These are phyloP conservation scores for Keithomyces neogunnii DNA, from an alignment of 2,329 filamentous ascomycete species.

Conservation along the genomic window DNA sequence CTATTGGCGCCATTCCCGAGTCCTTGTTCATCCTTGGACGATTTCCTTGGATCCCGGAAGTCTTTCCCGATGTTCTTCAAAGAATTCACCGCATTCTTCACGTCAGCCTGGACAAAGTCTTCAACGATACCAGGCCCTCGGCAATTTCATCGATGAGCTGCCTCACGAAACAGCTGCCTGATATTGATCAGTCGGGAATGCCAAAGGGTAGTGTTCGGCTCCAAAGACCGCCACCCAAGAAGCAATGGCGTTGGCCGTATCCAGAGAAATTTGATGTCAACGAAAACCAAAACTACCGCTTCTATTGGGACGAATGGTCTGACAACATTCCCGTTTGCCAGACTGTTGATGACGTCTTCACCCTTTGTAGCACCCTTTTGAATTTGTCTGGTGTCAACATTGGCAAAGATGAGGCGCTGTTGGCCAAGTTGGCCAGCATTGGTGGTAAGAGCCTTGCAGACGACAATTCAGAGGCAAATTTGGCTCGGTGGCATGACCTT, in stretches of 20 bases:
- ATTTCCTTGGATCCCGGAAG: slow-evolving; percentile 86
- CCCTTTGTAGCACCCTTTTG: slow-evolving; percentile 73
- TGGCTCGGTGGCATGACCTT: slow-evolving; percentile 73
- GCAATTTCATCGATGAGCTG: slow-evolving; percentile 21
- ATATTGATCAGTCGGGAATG: slow-evolving; percentile 56
- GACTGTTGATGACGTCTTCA: slow-evolving; percentile 81
- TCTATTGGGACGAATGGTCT: slow-evolving; percentile 96
- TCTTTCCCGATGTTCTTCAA: slow-evolving; percentile 71
- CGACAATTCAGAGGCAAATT: slow-evolving; percentile 63
- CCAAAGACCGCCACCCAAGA: slow-evolving; percentile 50
- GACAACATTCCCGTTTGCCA: slow-evolving; percentile 92
- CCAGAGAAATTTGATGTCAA: slow-evolving; percentile 69
- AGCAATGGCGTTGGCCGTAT: slow-evolving; percentile 73
- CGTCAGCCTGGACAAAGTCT: slow-evolving; percentile 71
- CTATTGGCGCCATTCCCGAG: slow-evolving; percentile 88
- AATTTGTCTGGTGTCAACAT: slow-evolving; percentile 85
- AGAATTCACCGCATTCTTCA: slow-evolving; percentile 78
- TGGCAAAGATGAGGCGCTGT: slow-evolving; percentile 68
- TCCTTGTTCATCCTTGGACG: slow-evolving; percentile 85
- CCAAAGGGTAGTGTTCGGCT: slow-evolving; percentile 62
- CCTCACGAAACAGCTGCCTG: slow-evolving; percentile 36
- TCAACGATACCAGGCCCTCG: slow-evolving; percentile 34
- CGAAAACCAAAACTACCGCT: slow-evolving; percentile 74
- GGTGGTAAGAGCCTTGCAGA: slow-evolving; percentile 65
- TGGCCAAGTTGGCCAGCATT: slow-evolving; percentile 80